A percentile compares a stretch with the other conserved stretches of the same genome.
These are phyloP conservation scores for Scheffersomyces parashehatae DNA, from an alignment of 1,139 yeast genomes.

Conservation along the genomic window DNA sequence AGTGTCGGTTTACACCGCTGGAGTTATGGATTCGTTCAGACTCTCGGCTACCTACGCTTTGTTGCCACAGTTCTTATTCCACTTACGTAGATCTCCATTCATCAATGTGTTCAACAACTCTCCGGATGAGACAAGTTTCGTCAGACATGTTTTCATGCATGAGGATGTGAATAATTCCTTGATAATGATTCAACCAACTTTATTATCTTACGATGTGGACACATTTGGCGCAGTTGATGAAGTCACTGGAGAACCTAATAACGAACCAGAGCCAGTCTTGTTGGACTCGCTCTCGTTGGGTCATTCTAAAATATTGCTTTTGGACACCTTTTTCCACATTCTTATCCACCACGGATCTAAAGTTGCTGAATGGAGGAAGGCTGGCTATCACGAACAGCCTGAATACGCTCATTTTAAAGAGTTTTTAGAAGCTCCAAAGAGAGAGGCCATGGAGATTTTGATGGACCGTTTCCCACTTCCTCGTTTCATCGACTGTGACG, in stretches of 20 bases:
- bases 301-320: slow-evolving; percentile 57
- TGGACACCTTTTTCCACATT: slow-evolving; percentile 76
- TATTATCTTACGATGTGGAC: slow-evolving; percentile 65
- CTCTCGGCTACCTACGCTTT: slow-evolving; percentile 76
- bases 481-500: slow-evolving; percentile 71
- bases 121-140: slow-evolving; percentile 76
- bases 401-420: slow-evolving; percentile 63
- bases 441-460: slow-evolving; percentile 66
- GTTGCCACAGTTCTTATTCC: slow-evolving; percentile 74
- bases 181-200: slow-evolving; percentile 76
- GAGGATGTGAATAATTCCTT: slow-evolving; percentile 68
- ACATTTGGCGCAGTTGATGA: slow-evolving; percentile 49
- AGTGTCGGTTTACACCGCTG: slow-evolving; percentile 85
- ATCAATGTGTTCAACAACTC: slow-evolving; percentile 73
- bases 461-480: slow-evolving; percentile 74
- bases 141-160: slow-evolving; percentile 64
- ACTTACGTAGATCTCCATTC: slow-evolving; percentile 68
- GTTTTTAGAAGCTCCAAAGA: slow-evolving; percentile 63
- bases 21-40: slow-evolving; percentile 73
- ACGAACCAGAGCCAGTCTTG: slow-evolving; percentile 59
- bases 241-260: slow-evolving; percentile 25
- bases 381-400: slow-evolving; percentile 64
- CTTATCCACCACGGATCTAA: slow-evolving; percentile 68
- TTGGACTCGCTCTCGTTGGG: slow-evolving; percentile 69
- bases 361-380: slow-evolving; percentile 70